These are phyloP conservation scores for Acanthamoeba royreba DNA, from an alignment of 208 protist genomes.

Conservation along the genomic window DNA sequence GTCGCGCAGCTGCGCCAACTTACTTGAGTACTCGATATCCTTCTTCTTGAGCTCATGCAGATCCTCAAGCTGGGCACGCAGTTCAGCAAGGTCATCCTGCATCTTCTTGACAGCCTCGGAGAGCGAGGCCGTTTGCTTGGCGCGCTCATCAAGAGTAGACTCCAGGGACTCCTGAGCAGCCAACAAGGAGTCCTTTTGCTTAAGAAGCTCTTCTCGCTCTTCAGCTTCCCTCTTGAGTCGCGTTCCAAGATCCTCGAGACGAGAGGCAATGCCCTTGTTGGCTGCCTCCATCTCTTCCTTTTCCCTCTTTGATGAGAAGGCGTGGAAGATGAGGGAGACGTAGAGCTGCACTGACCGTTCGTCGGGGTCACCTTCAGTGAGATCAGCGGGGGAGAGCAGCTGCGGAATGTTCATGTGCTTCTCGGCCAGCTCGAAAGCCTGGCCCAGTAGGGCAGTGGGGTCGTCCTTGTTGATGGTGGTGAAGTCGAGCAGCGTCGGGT, in stretches of 20 bases:
- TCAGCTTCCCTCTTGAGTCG: neutral
- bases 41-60: constrained; percentile 4
- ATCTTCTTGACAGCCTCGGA: neutral
- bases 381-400: neutral
- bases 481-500: constrained; percentile 28
- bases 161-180: neutral
- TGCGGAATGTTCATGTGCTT: constrained; percentile 18
- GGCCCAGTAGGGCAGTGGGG: neutral
- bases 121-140: neutral
- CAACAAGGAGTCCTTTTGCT: neutral
- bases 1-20: neutral
- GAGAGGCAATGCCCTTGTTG: constrained; percentile 23
- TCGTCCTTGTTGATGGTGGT: neutral
- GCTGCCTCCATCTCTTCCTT: neutral
- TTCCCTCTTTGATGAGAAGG: constrained; percentile 34
- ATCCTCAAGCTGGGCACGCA: neutral
- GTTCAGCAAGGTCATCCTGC: neutral
- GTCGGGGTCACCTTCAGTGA: constrained; percentile 2
- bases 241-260: neutral
- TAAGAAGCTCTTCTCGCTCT: neutral
- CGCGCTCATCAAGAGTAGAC: neutral
- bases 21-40: neutral
- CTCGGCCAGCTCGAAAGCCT: constrained; percentile 6
- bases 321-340: constrained; percentile 26
- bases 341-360: constrained; percentile 30